phyloP scores from a whole-genome alignment of 331 rosid species.

The Arachis monticola region DNA sequence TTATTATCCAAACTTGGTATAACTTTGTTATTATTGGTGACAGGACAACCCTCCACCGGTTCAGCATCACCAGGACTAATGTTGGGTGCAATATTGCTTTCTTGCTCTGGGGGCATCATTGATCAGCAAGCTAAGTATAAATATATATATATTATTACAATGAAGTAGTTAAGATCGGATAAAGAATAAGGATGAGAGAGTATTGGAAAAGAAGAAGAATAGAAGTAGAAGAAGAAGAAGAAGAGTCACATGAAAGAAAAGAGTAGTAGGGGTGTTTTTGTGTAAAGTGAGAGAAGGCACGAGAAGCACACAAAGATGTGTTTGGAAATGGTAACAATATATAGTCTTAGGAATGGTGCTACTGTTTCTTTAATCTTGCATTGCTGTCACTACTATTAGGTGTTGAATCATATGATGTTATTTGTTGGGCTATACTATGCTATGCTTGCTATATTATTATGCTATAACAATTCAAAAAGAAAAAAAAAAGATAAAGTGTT shows the following conservation, averaged over 20 bases:
- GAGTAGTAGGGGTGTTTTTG: slow-evolving; percentile 18
- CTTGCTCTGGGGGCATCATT: slow-evolving; percentile 94
- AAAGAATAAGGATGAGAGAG: no score
- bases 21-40: slow-evolving; percentile 24
- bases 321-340: slow-evolving; percentile 34
- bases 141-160: neutral
- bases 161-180: neutral
- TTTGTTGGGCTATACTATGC: neutral
- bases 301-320: slow-evolving; percentile 49
- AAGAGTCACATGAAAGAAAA: slow-evolving; percentile 48
- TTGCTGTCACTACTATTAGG: slow-evolving; percentile 28
- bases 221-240: neutral
- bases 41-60: slow-evolving; percentile 32
- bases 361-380: slow-evolving; percentile 21
- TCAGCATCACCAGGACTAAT: slow-evolving; percentile 49
- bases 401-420: slow-evolving; percentile 8
- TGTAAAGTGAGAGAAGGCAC: slow-evolving; percentile 60
- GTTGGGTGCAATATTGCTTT: slow-evolving; percentile 53
- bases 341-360: slow-evolving; percentile 38
- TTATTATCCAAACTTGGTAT: slow-evolving; percentile 45
- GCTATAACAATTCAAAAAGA: neutral
- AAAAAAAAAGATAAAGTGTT: neutral
- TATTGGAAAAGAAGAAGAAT: neutral
- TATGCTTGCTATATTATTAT: neutral
- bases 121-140: neutral